phyloP scores from a whole-genome alignment of 331 rosid species.

The Telfairia occidentalis region DNA sequence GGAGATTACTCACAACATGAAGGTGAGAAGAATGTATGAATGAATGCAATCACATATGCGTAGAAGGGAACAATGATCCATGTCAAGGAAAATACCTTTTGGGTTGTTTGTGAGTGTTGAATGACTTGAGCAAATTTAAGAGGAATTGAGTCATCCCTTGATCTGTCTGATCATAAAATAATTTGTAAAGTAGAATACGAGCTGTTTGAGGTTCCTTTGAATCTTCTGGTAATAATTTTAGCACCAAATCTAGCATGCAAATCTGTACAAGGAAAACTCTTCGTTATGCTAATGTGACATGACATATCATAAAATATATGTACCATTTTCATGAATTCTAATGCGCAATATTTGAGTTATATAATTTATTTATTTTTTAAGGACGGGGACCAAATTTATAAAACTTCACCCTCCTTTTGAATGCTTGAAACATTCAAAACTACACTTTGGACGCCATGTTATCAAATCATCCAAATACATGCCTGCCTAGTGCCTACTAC shows the following conservation, averaged over 20 bases:
- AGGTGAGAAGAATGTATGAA: background rate
- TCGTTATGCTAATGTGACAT: background rate
- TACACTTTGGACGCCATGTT: background rate
- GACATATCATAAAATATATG: background rate
- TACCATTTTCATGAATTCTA: background rate
- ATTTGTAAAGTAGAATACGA: constrained; percentile 83
- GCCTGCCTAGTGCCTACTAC: background rate
- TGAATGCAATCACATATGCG: background rate
- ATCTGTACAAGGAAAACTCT: constrained; percentile 45
- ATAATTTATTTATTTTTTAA: background rate
- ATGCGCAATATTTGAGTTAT: background rate
- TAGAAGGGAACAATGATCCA: background rate
- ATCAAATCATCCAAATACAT: background rate
- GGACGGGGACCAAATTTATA: background rate
- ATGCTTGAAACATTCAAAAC: background rate
- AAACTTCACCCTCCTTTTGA: background rate
- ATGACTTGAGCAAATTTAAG: constrained; percentile 54
- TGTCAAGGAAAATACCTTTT: constrained; percentile 48
- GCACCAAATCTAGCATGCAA: constrained; percentile 74
- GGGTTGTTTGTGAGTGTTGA: constrained; percentile 73
- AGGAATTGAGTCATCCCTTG: constrained; percentile 89
- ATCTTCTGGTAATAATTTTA: constrained; percentile 58
- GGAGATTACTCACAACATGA: background rate
- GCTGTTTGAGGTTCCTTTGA: constrained; percentile 80
- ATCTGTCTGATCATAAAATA: constrained; percentile 93